phyloP scores from a whole-genome alignment of 306 rosid species.

The Sphenostylis stenocarpa region DNA sequence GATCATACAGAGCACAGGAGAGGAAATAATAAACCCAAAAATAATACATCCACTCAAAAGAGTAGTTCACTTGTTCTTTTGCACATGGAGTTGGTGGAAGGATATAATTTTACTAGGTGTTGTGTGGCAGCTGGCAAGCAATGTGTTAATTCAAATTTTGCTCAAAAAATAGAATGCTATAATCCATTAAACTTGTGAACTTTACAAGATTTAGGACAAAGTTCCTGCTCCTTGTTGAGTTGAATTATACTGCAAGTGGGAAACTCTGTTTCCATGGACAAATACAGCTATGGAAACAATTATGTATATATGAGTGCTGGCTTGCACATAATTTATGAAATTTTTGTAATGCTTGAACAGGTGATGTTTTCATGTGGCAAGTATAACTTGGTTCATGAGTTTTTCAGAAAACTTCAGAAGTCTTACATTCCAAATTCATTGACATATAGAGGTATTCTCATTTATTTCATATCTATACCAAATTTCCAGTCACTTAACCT shows the following conservation, averaged over 20 bases:
- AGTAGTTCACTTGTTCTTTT: not conserved
- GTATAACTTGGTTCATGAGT: constrained; percentile 91
- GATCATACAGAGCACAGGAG: not conserved
- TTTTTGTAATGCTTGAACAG: constrained; percentile 49
- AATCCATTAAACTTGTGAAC: constrained; percentile 13
- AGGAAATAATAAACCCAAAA: constrained; percentile 1
- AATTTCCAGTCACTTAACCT: constrained; percentile 3
- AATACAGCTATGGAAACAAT: constrained; percentile 22
- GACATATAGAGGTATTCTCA: constrained; percentile 79
- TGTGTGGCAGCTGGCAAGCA: not conserved
- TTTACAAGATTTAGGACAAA: constrained; percentile 7
- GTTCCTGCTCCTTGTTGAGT: constrained; percentile 11
- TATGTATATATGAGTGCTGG: not conserved
- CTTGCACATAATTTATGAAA: constrained; percentile 28
- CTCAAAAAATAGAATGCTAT: not conserved
- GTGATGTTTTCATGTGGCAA: constrained; percentile 93
- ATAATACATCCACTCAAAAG: not conserved
- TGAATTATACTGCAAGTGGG: constrained; percentile 2
- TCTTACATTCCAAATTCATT: constrained; percentile 77
- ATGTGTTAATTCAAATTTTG: constrained; percentile 14
- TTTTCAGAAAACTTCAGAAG: constrained; percentile 83
- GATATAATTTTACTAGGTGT: not conserved
- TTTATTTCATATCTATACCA: constrained; percentile 25
- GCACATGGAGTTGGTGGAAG: not conserved
- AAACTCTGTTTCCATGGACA: not conserved